These are phyloP conservation scores for Eutrema salsugineum DNA, from an alignment of 441 rosid genomes.

Conservation along the genomic window DNA sequence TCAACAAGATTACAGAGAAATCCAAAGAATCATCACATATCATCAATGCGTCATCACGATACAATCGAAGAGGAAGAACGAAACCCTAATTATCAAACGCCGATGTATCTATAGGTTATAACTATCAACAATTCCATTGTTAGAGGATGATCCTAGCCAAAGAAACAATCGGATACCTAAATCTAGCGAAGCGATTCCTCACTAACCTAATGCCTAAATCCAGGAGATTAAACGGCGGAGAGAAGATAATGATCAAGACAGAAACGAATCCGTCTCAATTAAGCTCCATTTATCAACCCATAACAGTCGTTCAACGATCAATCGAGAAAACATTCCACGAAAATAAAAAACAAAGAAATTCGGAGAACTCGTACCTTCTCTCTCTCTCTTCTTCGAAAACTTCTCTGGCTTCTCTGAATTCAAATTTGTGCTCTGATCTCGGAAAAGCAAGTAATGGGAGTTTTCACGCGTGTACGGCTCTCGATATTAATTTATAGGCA, in stretches of 20 bases:
- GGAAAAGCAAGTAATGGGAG: not conserved
- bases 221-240: not conserved
- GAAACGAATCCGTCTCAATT: not conserved
- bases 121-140: not conserved
- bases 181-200: not conserved
- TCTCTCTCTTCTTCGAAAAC: not conserved
- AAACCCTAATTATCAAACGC: not conserved
- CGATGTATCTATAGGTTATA: not conserved
- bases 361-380: not conserved
- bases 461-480: constrained; percentile 5
- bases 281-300: not conserved
- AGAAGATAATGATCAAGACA: not conserved
- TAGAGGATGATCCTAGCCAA: not conserved
- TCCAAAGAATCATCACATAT: not conserved
- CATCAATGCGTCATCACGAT: not conserved
- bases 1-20: too few species aligned
- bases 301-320: not conserved
- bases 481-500: constrained; percentile 37
- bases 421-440: constrained; percentile 11
- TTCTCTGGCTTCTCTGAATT: not conserved
- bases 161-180: not conserved
- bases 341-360: not conserved
- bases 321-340: not conserved
- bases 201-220: constrained; percentile 5
- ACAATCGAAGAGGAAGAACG: not conserved